Evolutionary conservation across 2,329 filamentous ascomycete species (phyloP).

Genomic region (Fusarium citri): DNA sequence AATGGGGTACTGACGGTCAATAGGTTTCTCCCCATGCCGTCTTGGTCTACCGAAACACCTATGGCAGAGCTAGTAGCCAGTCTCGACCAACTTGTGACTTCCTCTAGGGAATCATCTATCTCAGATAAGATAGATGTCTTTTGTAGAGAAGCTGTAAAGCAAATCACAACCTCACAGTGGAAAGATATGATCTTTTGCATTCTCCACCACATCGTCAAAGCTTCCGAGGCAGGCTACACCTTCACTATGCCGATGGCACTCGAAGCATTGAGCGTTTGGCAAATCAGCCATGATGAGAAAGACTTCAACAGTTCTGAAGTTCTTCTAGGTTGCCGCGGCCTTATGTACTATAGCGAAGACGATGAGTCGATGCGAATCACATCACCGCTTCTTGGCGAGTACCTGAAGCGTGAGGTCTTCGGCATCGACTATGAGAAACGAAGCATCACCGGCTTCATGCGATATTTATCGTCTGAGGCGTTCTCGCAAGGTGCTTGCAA

Average conservation of each 20-base stretch:
- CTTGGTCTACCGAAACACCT: background rate
- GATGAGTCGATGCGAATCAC: background rate
- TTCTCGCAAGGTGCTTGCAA: background rate
- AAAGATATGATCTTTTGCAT: background rate
- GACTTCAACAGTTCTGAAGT: background rate
- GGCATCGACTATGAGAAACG: background rate
- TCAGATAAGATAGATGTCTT: rapidly evolving
- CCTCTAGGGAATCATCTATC: rapidly evolving
- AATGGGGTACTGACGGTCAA: background rate
- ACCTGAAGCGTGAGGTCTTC: background rate
- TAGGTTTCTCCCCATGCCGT: slow-evolving; percentile 7
- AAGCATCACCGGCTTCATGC: background rate
- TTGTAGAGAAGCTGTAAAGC: background rate
- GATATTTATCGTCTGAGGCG: background rate
- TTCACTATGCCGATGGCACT: slow-evolving; percentile 5
- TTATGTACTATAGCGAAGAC: background rate
- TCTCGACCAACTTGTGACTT: background rate
- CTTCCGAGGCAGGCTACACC: background rate
- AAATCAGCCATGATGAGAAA: background rate
- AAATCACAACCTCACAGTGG: background rate
- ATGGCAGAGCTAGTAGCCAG: background rate
- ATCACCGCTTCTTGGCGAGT: background rate
- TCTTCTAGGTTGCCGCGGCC: background rate
- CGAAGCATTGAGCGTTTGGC: background rate
- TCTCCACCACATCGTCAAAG: background rate